Evolutionary conservation across 164 flowering plant genomes (phyloP), one percentile per base, ranked within the genome.

Genomic region (Chloranthus sessilifolius): DNA sequence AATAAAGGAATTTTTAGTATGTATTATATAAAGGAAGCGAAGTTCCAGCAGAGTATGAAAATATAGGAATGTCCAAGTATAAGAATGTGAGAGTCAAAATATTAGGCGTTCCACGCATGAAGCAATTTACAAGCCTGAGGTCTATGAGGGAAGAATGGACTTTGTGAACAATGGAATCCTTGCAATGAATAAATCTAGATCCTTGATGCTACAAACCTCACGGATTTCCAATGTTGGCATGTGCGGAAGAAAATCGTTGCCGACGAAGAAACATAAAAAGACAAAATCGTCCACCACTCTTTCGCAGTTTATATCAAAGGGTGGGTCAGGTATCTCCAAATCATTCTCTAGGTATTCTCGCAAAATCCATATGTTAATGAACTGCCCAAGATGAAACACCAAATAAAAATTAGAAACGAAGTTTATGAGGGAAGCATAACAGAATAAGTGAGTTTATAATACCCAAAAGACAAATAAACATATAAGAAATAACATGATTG

Each of bases 211-310:
- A 39, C 71, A 40, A 68, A 94, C 99, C 99, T 94, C 99, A 34
- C 96, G 81, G 33, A 94, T 94, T 65, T 94, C 99, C 69, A 94
- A 53, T n/a, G 99, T 94, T 1, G 99, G 99, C 99, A 94, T 86
- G 58, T 94, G 99, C 16, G 99, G 99, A 65, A 94, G 96, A 71
- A 94, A 94, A 63, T 94, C 99, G 63, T 94, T 94, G 58, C 99
- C 99, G 41, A 94, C 99, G 71, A 94, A 94, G 62, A 94, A 89
- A 66, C 99, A 94, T 2, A 94, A 40, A 65, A 94, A 94, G 52
- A 94, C 95, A 72, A 94, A 94, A 71, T 94, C 99, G 67, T 94
- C 99, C 53, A 94, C 79, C 50, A 89, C 57, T 27, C 96, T 52
- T 49, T 94, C 99, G 66, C 89, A 81, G 57, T 79, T 74, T 22